phyloP scores from a whole-genome alignment of 73 alveolate species.

The Tetrahymena elliotti region DNA sequence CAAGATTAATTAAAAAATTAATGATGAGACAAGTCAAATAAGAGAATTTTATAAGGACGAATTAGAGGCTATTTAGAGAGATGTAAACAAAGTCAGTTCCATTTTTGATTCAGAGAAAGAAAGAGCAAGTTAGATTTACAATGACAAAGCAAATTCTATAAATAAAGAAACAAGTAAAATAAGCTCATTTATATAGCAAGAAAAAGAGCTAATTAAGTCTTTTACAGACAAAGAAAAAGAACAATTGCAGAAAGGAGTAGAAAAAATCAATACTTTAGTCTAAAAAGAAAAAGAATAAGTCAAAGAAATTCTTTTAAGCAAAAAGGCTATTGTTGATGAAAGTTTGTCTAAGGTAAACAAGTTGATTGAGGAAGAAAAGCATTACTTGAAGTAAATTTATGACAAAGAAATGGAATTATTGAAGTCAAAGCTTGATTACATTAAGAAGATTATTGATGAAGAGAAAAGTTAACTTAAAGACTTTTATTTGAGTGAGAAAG shows the following conservation, averaged over 20 bases:
- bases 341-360: not conserved
- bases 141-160: not conserved
- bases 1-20: not conserved
- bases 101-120: not conserved
- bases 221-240: not conserved
- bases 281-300: not conserved
- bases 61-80: not conserved
- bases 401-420: not conserved
- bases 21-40: not conserved
- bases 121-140: not conserved
- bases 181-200: not conserved
- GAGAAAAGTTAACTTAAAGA: not conserved
- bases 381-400: not conserved
- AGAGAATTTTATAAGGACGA: not conserved
- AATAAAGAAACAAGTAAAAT: not conserved
- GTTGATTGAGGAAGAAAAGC: not conserved
- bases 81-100: not conserved
- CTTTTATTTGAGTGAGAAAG: not conserved
- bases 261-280: not conserved
- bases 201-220: not conserved
- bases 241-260: not conserved
- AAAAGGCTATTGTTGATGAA: not conserved
- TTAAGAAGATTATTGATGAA: not conserved
- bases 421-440: not conserved
- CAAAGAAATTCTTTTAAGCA: not conserved